These are phyloP conservation scores for Omphalea diandra DNA, from an alignment of 441 rosid species.

Conservation along the genomic window DNA sequence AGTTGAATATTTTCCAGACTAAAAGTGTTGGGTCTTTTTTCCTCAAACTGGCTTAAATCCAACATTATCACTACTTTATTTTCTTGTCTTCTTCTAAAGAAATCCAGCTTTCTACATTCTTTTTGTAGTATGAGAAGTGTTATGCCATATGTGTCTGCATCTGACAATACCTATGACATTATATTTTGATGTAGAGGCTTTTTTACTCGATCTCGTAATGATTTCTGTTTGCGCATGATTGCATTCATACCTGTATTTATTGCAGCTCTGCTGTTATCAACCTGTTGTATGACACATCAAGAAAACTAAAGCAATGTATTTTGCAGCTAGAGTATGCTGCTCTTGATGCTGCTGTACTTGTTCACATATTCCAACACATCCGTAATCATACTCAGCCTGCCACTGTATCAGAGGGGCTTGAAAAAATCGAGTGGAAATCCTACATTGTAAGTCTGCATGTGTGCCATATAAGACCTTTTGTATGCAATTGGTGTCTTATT, in stretches of 20 bases:
- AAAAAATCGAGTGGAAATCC: conserved; percentile 72
- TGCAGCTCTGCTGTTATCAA: too few species aligned
- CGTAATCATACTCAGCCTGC: conserved; percentile 43
- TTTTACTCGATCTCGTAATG: too few species aligned
- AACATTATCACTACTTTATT: not conserved
- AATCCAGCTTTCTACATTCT: not conserved
- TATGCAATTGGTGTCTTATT: not conserved
- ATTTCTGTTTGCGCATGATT: too few species aligned
- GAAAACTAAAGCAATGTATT: conserved; percentile 1
- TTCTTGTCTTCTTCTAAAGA: not conserved
- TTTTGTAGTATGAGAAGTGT: not conserved
- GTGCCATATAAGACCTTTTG: too few species aligned
- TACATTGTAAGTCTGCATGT: conserved; percentile 75
- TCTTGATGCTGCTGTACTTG: conserved; percentile 80
- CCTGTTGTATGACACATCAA: too few species aligned
- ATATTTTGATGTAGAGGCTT: not conserved
- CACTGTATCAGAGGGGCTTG: conserved; percentile 31
- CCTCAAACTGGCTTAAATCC: not conserved
- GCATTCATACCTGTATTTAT: too few species aligned
- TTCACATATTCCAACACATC: conserved; percentile 66
- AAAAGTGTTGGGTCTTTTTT: not conserved
- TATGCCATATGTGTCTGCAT: not conserved
- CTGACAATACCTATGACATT: not conserved
- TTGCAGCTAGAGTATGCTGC: conserved; percentile 93
- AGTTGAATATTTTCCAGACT: not conserved